Evolutionary conservation across 108 stramenopile genomes (phyloP).

Genomic region (Nitzschia palea): DNA sequence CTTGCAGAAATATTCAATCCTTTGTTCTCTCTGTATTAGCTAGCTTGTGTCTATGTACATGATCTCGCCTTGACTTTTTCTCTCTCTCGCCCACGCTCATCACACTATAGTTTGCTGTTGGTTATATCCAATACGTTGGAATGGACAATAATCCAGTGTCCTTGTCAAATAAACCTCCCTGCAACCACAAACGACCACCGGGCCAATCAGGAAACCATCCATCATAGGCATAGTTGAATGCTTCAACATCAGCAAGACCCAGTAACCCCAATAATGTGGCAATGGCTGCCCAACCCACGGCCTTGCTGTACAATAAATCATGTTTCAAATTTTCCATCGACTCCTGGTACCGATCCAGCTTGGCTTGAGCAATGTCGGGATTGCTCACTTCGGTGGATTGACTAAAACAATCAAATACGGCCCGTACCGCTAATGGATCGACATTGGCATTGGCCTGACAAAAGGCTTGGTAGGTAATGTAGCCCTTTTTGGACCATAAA

Average conservation of each 20-base stretch:
- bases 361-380: conserved; percentile 57
- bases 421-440: conserved; percentile 74
- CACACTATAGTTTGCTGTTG: too few species aligned
- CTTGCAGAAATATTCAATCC: too few species aligned
- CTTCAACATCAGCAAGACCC: conserved; percentile 54
- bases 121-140: not conserved
- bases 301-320: conserved; percentile 50
- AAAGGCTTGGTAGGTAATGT: conserved; percentile 62
- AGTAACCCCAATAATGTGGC: conserved; percentile 56
- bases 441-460: conserved; percentile 45
- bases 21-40: too few species aligned
- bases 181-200: not conserved
- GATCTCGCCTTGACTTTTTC: too few species aligned
- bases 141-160: not conserved
- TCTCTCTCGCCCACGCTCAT: too few species aligned
- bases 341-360: conserved; percentile 52
- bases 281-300: conserved; percentile 56
- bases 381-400: conserved; percentile 49
- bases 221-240: conserved; percentile 30
- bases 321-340: conserved; percentile 39
- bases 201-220: conserved; percentile 49
- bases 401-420: conserved; percentile 65
- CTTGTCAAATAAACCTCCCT: not conserved
- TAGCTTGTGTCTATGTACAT: too few species aligned
- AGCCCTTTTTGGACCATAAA: conserved; percentile 59